These are phyloP conservation scores for Lumnitzera racemosa DNA, from an alignment of 345 rosid species.

Conservation along the genomic window DNA sequence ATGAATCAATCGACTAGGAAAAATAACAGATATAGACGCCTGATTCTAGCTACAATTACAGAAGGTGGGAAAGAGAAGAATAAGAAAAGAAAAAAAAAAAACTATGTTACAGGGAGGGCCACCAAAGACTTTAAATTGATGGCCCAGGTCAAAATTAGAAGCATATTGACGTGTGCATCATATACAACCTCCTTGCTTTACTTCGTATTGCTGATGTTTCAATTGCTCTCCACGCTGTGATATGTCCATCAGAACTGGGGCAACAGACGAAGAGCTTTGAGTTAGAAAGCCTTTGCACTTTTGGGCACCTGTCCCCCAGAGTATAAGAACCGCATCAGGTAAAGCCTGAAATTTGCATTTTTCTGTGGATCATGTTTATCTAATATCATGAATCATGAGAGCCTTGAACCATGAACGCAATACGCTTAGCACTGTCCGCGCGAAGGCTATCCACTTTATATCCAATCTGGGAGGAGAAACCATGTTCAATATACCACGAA, in stretches of 20 bases:
- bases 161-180: slow-evolving; percentile 11
- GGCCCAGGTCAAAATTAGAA: slow-evolving; percentile 9
- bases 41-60: slow-evolving; percentile 11
- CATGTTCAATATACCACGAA: slow-evolving; percentile 18
- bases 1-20: slow-evolving; percentile 15
- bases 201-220: background rate
- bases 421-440: slow-evolving; percentile 82
- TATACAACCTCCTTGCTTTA: slow-evolving; percentile 9
- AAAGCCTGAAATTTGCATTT: slow-evolving; percentile 35
- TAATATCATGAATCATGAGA: slow-evolving; percentile 79
- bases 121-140: slow-evolving; percentile 6
- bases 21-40: background rate
- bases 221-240: background rate
- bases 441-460: slow-evolving; percentile 82
- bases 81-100: background rate
- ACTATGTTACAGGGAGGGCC: slow-evolving; percentile 14
- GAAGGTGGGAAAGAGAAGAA: too few species aligned
- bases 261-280: slow-evolving; percentile 21
- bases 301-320: slow-evolving; percentile 60
- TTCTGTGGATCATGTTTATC: slow-evolving; percentile 38
- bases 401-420: slow-evolving; percentile 74
- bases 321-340: slow-evolving; percentile 63
- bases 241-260: slow-evolving; percentile 12
- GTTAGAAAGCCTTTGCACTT: slow-evolving; percentile 33
- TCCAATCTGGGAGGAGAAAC: slow-evolving; percentile 62